Evolutionary conservation across 163 green algal species (phyloP).

Genomic region (Smithsoniella earleae): DNA sequence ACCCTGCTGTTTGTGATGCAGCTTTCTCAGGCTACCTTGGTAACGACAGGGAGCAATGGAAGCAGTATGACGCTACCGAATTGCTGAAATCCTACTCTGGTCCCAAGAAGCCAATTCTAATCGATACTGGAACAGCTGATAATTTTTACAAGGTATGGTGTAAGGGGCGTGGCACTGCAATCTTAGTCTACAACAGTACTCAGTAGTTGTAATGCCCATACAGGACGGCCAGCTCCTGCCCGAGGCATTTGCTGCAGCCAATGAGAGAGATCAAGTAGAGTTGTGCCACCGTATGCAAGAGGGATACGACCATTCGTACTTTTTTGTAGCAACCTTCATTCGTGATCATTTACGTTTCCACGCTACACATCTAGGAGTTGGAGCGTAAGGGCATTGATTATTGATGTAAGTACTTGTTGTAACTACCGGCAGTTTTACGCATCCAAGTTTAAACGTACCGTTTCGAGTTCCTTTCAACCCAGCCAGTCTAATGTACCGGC

Average conservation of each 20-base stretch:
- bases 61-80: constrained; percentile 75
- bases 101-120: constrained; percentile 47
- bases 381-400: not conserved
- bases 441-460: too few relatives aligned
- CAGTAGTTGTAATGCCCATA: not conserved
- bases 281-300: constrained; percentile 46
- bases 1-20: too few relatives aligned
- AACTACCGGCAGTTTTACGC: too few relatives aligned
- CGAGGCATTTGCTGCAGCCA: constrained; percentile 60
- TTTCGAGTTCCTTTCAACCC: too few relatives aligned
- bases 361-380: constrained; percentile 46
- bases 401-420: not conserved
- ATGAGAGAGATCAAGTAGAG: not conserved
- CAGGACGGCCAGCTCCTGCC: constrained; percentile 67
- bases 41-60: constrained; percentile 53
- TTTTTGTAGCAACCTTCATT: constrained; percentile 85
- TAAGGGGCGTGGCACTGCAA: not conserved
- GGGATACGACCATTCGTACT: constrained; percentile 90
- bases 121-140: constrained; percentile 60
- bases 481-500: too few relatives aligned
- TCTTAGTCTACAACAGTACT: too few relatives aligned
- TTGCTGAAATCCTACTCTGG: constrained; percentile 56
- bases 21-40: constrained; percentile 78
- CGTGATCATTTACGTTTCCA: constrained; percentile 79
- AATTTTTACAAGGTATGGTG: constrained; percentile 38